Evolutionary conservation across 2,329 filamentous ascomycete genomes (phyloP).

Genomic region (Pseudopyrenochaeta lycopersici): DNA sequence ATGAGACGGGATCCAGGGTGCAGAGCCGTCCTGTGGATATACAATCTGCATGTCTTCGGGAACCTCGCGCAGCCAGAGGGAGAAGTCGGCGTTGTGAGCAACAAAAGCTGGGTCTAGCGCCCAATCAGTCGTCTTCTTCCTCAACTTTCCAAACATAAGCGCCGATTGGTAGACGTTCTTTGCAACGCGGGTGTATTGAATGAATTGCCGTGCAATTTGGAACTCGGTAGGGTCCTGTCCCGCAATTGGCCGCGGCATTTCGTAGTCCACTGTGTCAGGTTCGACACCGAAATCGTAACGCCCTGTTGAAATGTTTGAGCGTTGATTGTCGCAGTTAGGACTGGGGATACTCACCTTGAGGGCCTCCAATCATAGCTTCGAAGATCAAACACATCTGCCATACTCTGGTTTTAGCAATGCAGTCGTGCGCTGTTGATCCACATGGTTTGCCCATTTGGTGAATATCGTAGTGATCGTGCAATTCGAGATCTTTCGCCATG

Average conservation of each 20-base stretch:
- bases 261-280: constrained; percentile 78
- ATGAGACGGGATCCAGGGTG: constrained; percentile 85
- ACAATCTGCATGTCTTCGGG: constrained; percentile 80
- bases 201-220: constrained; percentile 82
- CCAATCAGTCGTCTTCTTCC: constrained; percentile 83
- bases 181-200: constrained; percentile 80
- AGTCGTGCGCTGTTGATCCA: constrained; percentile 75
- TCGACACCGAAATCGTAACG: constrained; percentile 81
- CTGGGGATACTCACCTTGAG: constrained; percentile 72
- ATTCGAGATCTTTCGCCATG: constrained; percentile 90
- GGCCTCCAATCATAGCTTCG: constrained; percentile 91
- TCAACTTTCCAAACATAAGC: constrained; percentile 75
- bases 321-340: neutral
- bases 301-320: constrained; percentile 47
- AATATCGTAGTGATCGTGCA: constrained; percentile 84
- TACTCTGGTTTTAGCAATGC: constrained; percentile 82
- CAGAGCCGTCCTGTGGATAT: constrained; percentile 79
- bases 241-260: constrained; percentile 68
- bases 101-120: constrained; percentile 84
- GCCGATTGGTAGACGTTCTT: constrained; percentile 82
- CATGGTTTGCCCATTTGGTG: constrained; percentile 79
- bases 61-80: constrained; percentile 77
- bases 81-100: constrained; percentile 79
- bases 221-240: constrained; percentile 79
- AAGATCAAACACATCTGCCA: constrained; percentile 90